Evolutionary conservation across 2,329 filamentous ascomycete species (phyloP).

Genomic region (Aspergillus flavus): DNA sequence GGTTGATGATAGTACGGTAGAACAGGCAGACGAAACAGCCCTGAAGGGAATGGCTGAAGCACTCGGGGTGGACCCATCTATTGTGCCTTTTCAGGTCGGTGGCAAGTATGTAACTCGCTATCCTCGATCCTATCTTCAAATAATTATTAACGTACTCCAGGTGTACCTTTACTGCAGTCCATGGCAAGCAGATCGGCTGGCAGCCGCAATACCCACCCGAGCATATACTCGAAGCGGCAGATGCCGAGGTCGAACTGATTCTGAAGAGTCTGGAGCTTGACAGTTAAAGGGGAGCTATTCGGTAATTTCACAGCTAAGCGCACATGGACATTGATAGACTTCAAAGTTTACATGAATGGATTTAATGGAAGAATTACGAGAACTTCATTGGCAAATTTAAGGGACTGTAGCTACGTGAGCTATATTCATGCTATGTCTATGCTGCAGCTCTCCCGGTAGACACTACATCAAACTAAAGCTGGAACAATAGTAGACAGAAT

Average conservation of each 20-base stretch:
- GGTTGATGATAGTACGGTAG: constrained; percentile 42
- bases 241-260: constrained; percentile 52
- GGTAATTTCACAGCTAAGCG: background rate
- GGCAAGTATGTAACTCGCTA: constrained; percentile 43
- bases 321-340: too few relatives aligned
- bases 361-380: too few relatives aligned
- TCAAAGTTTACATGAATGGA: too few relatives aligned
- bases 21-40: constrained; percentile 37
- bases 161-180: constrained; percentile 48
- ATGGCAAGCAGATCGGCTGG: constrained; percentile 51
- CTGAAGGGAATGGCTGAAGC: constrained; percentile 48
- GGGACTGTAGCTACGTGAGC: too few relatives aligned
- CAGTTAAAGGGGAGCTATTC: background rate
- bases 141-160: constrained; percentile 25
- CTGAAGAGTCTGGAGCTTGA: constrained; percentile 17
- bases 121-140: background rate
- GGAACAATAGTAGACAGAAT: too few relatives aligned
- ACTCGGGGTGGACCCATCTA: constrained; percentile 36
- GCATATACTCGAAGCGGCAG: constrained; percentile 51
- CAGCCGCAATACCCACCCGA: constrained; percentile 44
- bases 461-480: too few relatives aligned
- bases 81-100: constrained; percentile 45
- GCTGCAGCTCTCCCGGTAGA: too few relatives aligned
- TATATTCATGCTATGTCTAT: too few relatives aligned
- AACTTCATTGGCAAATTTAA: too few relatives aligned